Evolutionary conservation across 108 stramenopile species (phyloP), one percentile per base, ranked within the genome.

Genomic region (Nitzschia sp.): DNA sequence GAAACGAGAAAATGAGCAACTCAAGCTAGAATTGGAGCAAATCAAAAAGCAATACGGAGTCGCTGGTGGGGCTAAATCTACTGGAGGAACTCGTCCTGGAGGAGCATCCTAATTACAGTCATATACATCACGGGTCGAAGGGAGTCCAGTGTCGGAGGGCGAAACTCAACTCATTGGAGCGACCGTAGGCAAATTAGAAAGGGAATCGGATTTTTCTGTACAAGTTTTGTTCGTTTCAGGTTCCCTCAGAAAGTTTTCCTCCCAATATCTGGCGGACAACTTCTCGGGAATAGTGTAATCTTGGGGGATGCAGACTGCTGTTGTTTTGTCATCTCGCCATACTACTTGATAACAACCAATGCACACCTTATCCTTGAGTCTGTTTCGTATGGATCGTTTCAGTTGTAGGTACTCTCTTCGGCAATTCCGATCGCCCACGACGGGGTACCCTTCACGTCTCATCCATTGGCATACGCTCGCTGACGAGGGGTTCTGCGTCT

Each of bases 1-100:
- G 70, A 58, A 86, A 76, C 71, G 78, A 41, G 90, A 96, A 76
- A 94, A 96, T 75, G 87, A 88, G 64, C 76, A 84, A 48, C 61
- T 93, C 44, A 82, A 80, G 53, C 61, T 57, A 26, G 70, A 88
- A 66, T 51, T 86, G 43, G 79, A 79, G 57, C 74, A 79, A 48
- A 65, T 92, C 20, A 52, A 76, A 67, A 67, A 39, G 9, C 64
- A 65, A 52, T 52, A 65, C 34, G 34, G 52, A 25, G 26, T 65
- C 3, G 26, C 10, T 48, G 14, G n/a, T 5, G 46, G 46, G 17
- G 17, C 46, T 17, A 34, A 34, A 5, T 34, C 29, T 34, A 34
- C 29, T 34, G 29, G 29, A 34, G 29, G 29, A 34, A 34, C 29
- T 1, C 29, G 29, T 3, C 29, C 29, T 34, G 29, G 29, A 34